Conservation (phyloP, 2,329 filamentous ascomycete genomes). For the Aspergillus sp. region DNA sequence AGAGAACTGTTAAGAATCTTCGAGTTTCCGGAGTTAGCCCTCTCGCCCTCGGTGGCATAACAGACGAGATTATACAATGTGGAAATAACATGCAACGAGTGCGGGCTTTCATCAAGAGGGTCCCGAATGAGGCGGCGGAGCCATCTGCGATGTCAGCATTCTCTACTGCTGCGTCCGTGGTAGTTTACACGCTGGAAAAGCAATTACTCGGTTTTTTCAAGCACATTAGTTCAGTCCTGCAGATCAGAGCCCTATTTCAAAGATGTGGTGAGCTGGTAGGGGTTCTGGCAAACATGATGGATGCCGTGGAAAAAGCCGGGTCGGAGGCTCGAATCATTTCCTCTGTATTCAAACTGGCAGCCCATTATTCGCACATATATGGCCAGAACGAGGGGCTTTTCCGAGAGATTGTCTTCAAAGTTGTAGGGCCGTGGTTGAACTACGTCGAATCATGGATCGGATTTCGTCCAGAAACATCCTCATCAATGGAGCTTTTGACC, state of each 20-base stretch:
- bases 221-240: constrained; percentile 33
- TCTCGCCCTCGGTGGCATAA: constrained; percentile 36
- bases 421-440: constrained; percentile 66
- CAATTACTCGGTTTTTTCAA: constrained; percentile 29
- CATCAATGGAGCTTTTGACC: constrained; percentile 50
- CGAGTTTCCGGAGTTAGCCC: constrained; percentile 53
- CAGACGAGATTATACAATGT: constrained; percentile 33
- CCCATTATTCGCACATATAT: constrained; percentile 64
- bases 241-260: constrained; percentile 40
- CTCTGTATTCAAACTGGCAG: constrained; percentile 61
- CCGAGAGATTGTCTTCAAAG: constrained; percentile 64
- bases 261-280: constrained; percentile 39
- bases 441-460: constrained; percentile 75
- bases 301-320: constrained; percentile 48
- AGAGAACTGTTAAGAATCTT: constrained; percentile 43
- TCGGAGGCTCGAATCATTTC: constrained; percentile 64
- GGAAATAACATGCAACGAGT: constrained; percentile 39
- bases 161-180: constrained; percentile 32
- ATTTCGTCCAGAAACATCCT: constrained; percentile 58
- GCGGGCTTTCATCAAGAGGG: constrained; percentile 35
- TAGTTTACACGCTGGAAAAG: constrained; percentile 40
- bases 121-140: constrained; percentile 25
- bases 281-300: constrained; percentile 36
- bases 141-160: constrained; percentile 37
- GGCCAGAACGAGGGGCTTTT: constrained; percentile 63